phyloP scores from a whole-genome alignment of 2,329 filamentous ascomycete genomes.

The Stemphylium lycopersici region DNA sequence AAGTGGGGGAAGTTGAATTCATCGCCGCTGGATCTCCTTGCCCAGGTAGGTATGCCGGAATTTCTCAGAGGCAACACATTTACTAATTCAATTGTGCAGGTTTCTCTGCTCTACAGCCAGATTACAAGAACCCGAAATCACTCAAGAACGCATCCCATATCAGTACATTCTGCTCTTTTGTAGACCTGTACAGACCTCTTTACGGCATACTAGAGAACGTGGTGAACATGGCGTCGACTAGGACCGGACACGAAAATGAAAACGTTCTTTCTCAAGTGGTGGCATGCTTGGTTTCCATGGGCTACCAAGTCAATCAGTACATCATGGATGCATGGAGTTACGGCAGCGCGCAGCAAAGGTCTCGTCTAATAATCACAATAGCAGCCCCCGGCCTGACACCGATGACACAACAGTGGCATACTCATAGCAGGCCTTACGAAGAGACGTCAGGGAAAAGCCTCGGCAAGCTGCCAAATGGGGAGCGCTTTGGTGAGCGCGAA shows the following conservation, averaged over 20 bases:
- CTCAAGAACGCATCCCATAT: constrained; percentile 77
- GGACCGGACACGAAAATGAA: constrained; percentile 54
- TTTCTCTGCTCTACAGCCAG: constrained; percentile 65
- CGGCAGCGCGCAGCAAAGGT: constrained; percentile 69
- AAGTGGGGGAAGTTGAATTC: constrained; percentile 69
- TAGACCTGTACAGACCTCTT: constrained; percentile 76
- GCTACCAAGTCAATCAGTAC: constrained; percentile 75
- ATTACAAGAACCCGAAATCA: constrained; percentile 62
- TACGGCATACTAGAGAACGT: constrained; percentile 84
- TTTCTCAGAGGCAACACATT: too few relatives aligned
- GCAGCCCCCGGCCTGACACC: constrained; percentile 69
- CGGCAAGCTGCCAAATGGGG: constrained; percentile 53
- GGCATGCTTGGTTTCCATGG: constrained; percentile 74
- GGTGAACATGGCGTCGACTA: constrained; percentile 63
- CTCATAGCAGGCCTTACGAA: constrained; percentile 65
- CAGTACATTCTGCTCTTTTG: constrained; percentile 74
- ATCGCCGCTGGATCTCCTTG: constrained; percentile 78
- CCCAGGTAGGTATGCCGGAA: constrained; percentile 49
- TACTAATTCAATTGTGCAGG: constrained; percentile 49
- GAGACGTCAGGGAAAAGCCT: constrained; percentile 50
- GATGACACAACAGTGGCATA: constrained; percentile 62
- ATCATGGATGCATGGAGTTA: constrained; percentile 72
- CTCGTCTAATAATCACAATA: constrained; percentile 73
- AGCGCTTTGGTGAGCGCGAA: constrained; percentile 62
- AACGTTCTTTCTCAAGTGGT: constrained; percentile 77